These are phyloP conservation scores for Dryadomyces quercivorus DNA, from an alignment of 2,329 filamentous ascomycete species.

Conservation along the genomic window DNA sequence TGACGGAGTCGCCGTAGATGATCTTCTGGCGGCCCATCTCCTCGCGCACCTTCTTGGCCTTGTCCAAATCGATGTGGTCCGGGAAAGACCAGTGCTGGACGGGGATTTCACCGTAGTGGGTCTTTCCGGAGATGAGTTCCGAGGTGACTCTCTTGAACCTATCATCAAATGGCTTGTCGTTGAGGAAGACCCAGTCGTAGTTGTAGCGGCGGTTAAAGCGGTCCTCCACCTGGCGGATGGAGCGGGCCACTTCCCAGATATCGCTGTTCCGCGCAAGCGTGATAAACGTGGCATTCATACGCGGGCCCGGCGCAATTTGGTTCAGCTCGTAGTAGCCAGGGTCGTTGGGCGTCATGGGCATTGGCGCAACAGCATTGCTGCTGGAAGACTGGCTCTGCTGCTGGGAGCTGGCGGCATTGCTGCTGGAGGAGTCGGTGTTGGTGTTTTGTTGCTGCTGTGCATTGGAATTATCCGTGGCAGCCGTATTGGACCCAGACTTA, in stretches of 20 bases:
- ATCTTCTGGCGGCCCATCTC: slow-evolving; percentile 92
- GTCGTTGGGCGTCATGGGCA: slow-evolving; percentile 40
- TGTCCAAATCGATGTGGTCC: slow-evolving; percentile 88
- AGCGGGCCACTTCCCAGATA: slow-evolving; percentile 92
- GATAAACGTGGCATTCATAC: slow-evolving; percentile 96
- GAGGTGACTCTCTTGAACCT: slow-evolving; percentile 87
- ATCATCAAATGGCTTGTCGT: slow-evolving; percentile 88
- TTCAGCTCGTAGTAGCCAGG: slow-evolving; percentile 39
- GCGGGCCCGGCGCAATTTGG: slow-evolving; percentile 48
- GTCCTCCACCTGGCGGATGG: slow-evolving; percentile 93
- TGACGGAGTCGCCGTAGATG: slow-evolving; percentile 94
- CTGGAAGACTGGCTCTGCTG: background rate
- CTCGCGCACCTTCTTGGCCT: slow-evolving; percentile 78
- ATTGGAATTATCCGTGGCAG: background rate
- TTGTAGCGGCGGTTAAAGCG: slow-evolving; percentile 94
- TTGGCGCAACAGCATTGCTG: slow-evolving; percentile 20
- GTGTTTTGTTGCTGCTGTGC: background rate
- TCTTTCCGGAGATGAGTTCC: slow-evolving; percentile 82
- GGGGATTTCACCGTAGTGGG: slow-evolving; percentile 80
- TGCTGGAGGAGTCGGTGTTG: background rate
- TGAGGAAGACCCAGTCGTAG: slow-evolving; percentile 99
- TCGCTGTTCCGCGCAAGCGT: slow-evolving; percentile 88
- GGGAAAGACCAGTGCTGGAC: slow-evolving; percentile 97
- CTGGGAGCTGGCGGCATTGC: background rate
- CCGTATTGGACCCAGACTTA: background rate